Base-by-base conservation (phyloP, 305 asterid species). In the Fraxinus floribunda region DNA sequence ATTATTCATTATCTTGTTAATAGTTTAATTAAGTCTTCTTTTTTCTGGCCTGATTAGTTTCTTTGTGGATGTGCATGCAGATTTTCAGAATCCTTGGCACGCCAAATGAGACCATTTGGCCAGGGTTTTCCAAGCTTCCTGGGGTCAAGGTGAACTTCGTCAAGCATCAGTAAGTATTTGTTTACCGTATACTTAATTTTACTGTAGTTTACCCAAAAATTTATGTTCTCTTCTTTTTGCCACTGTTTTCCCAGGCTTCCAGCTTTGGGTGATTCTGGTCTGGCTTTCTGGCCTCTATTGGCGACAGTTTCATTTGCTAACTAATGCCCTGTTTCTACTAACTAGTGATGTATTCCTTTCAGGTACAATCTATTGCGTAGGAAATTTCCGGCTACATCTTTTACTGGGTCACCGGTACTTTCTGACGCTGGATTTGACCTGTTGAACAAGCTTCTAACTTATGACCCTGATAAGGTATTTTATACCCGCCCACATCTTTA, bases 361-460 rank as follows among this genome's bases (percentile, higher is more conserved):
- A 95, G 99, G 99, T 89, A 84, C 89, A 93, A 91, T 81, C 81
- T 79, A 16, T 86, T 95, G 84, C 92, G 98, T n/a, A 85, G 76
- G 80, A 93, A 92, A 87, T 95, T 94, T 78, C 95, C 97, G 0
- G 88, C 91, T 3, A 89, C 94, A 8, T 85, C 98, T 68, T 94
- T 90, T 89, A 90, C 90, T 0, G 97, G 97, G 76, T 88, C 93
- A 4, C 98, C 98, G 49, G 94, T 91, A 49, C 91, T 95, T 15
- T 93, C 99, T 20, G 97, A 93, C 78, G 90, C 97, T 82, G 98
- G 98, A 76, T 90, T 93, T 79, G 98, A 95, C 90, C 91, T 95
- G 83, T 81, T 95, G 89, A 94, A 88, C 91, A 92, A 84, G 90
- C 97, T 95, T 60, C 80, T 94, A 36, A 92, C 95, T 29, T 95